Conservation (phyloP, 352 stramenopile species). For the Phytopythium aichiense region DNA sequence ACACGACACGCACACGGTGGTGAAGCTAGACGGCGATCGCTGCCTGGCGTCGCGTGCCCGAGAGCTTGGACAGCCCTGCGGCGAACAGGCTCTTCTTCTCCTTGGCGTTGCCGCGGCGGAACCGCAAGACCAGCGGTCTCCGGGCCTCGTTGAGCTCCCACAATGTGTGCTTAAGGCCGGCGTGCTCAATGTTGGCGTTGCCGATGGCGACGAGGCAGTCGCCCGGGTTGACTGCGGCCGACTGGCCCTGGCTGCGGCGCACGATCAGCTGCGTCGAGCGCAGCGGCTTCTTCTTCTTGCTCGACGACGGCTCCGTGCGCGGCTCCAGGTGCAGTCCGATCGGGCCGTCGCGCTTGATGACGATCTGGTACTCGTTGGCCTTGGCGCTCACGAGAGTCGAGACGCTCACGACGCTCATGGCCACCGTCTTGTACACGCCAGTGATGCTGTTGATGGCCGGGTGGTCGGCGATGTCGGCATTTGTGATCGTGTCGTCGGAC, state of each 20-base stretch:
- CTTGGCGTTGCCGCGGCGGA: constrained; percentile 71
- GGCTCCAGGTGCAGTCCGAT: constrained; percentile 66
- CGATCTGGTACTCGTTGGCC: constrained; percentile 80
- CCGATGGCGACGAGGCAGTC: constrained; percentile 80
- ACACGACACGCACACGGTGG: background rate
- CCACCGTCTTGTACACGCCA: constrained; percentile 75
- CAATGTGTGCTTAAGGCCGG: constrained; percentile 79
- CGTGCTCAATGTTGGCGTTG: constrained; percentile 81
- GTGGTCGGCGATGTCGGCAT: constrained; percentile 61
- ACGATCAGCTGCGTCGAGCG: constrained; percentile 72
- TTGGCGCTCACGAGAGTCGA: constrained; percentile 68
- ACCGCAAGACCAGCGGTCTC: constrained; percentile 71
- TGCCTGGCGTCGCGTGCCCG: constrained; percentile 24
- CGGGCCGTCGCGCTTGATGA: constrained; percentile 45
- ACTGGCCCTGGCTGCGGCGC: constrained; percentile 61
- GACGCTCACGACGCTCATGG: constrained; percentile 77
- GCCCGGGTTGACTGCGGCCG: constrained; percentile 70
- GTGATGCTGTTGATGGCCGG: constrained; percentile 75
- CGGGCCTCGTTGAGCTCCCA: constrained; percentile 79
- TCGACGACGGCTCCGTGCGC: constrained; percentile 15
- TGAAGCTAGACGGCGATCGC: constrained; percentile 41
- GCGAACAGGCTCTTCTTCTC: constrained; percentile 78
- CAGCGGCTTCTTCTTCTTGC: constrained; percentile 33
- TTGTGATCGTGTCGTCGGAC: constrained; percentile 70
- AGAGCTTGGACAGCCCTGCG: constrained; percentile 29